phyloP scores from a whole-genome alignment of 2,329 filamentous ascomycete genomes.

The Rutstroemia sp. region DNA sequence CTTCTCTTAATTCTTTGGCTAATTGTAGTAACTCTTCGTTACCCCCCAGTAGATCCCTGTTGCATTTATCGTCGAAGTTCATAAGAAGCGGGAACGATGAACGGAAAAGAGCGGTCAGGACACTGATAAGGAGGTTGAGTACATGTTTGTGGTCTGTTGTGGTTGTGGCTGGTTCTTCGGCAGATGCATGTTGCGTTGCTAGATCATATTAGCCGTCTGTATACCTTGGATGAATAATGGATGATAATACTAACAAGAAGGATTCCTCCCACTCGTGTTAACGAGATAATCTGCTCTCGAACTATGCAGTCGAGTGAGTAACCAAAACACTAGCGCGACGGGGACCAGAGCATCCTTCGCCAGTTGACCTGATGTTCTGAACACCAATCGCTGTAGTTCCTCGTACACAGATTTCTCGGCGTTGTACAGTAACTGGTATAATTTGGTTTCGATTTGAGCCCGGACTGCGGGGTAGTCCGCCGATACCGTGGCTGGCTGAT shows the following conservation, averaged over 20 bases:
- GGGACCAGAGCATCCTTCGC: conserved; percentile 21
- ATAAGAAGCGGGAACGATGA: conserved; percentile 22
- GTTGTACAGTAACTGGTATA: conserved; percentile 20
- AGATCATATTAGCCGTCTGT: not conserved
- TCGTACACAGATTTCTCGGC: conserved; percentile 19
- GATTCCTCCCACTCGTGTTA: conserved; percentile 12
- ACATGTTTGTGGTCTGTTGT: conserved; percentile 18
- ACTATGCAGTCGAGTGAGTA: conserved; percentile 19
- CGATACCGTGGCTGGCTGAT: not conserved
- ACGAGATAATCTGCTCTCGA: conserved; percentile 17
- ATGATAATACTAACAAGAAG: conserved; percentile 13
- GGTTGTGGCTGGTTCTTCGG: not conserved
- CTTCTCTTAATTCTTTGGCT: conserved; percentile 17
- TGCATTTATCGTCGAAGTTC: conserved; percentile 19
- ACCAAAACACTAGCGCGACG: conserved; percentile 23
- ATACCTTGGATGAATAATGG: not conserved
- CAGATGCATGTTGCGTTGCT: not conserved
- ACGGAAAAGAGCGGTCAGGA: conserved; percentile 22
- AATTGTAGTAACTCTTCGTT: conserved; percentile 18
- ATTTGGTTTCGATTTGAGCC: conserved; percentile 23
- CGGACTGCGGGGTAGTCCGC: conserved; percentile 7
- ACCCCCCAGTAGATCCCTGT: conserved; percentile 17
- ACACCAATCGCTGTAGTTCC: conserved; percentile 22
- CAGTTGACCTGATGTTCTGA: conserved; percentile 20
- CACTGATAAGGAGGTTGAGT: conserved; percentile 20